Evolutionary conservation across 2,329 filamentous ascomycete species (phyloP).

Genomic region (Hymenoscyphus scutula): DNA sequence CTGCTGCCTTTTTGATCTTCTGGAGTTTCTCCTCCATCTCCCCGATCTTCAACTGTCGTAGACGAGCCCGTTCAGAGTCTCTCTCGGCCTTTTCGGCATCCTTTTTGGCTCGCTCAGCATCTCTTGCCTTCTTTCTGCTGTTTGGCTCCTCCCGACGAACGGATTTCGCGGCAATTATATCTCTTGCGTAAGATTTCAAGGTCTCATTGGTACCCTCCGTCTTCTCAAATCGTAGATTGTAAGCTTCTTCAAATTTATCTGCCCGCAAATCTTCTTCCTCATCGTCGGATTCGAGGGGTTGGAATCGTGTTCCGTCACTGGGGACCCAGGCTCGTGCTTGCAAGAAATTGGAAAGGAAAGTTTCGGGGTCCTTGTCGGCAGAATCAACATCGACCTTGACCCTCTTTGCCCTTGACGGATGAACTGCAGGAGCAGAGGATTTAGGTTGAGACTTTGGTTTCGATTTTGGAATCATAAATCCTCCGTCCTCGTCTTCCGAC

Average conservation of each 20-base stretch:
- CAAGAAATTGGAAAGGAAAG: slow-evolving; percentile 93
- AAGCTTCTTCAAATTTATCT: slow-evolving; percentile 87
- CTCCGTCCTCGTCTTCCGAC: slow-evolving; percentile 53
- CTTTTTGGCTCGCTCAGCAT: slow-evolving; percentile 72
- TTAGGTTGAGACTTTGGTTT: slow-evolving; percentile 31
- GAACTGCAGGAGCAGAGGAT: slow-evolving; percentile 46
- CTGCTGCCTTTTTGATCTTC: slow-evolving; percentile 87
- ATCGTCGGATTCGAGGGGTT: slow-evolving; percentile 90
- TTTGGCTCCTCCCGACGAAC: slow-evolving; percentile 82
- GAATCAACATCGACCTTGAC: slow-evolving; percentile 61
- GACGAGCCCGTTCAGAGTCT: slow-evolving; percentile 75
- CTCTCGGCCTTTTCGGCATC: slow-evolving; percentile 75
- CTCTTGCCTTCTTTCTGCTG: slow-evolving; percentile 72
- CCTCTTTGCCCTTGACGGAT: slow-evolving; percentile 53
- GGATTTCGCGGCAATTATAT: slow-evolving; percentile 75
- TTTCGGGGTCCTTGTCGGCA: slow-evolving; percentile 87
- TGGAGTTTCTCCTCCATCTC: slow-evolving; percentile 84
- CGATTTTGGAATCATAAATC: slow-evolving; percentile 72
- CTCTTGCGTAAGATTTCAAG: slow-evolving; percentile 84
- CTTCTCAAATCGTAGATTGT: slow-evolving; percentile 95
- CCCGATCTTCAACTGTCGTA: slow-evolving; percentile 86
- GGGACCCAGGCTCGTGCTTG: slow-evolving; percentile 87
- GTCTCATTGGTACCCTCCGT: slow-evolving; percentile 84
- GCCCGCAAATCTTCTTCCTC: slow-evolving; percentile 67
- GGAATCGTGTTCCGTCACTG: slow-evolving; percentile 61